Conservation (phyloP, 2,329 filamentous ascomycete genomes). For the Emmonsiellopsis sp. region DNA sequence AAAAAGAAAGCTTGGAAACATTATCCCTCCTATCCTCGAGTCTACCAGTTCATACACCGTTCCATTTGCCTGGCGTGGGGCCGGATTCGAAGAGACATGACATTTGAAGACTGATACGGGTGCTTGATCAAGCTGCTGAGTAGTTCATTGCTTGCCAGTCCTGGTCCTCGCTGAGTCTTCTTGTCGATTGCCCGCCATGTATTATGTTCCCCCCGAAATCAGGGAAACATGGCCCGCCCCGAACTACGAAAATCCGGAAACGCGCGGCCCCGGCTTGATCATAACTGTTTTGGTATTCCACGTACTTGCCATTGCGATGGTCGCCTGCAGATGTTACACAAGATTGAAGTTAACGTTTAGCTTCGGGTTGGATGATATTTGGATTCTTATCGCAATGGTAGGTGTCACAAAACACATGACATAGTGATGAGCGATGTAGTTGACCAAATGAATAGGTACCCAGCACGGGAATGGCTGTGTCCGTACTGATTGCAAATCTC, state of each 20-base stretch:
- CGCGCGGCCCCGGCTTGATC: slow-evolving; percentile 15
- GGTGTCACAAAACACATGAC: background rate
- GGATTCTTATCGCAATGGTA: slow-evolving; percentile 1
- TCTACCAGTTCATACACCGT: background rate
- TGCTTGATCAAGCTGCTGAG: background rate
- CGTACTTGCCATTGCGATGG: background rate
- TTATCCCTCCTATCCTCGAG: background rate
- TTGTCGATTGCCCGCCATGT: background rate
- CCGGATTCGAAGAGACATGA: background rate
- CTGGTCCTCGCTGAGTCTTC: background rate
- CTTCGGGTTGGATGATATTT: slow-evolving; percentile 3
- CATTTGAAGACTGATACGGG: background rate
- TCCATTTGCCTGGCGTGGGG: background rate
- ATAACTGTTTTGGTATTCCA: slow-evolving; percentile 8
- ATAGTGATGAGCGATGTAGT: background rate
- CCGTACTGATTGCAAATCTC: slow-evolving; percentile 2
- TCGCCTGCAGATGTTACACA: background rate
- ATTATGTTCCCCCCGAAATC: slow-evolving; percentile 3
- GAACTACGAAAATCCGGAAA: slow-evolving; percentile 20
- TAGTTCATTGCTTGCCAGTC: background rate
- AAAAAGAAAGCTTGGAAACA: background rate
- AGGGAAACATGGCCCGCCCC: slow-evolving; percentile 16
- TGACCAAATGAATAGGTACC: slow-evolving; percentile 1
- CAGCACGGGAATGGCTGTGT: slow-evolving; percentile 1
- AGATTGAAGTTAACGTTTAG: slow-evolving; percentile 1